Evolutionary conservation across 768 basidiomycete genomes (phyloP), one percentile per base, ranked within the genome.

Genomic region (Amanita rubescens): DNA sequence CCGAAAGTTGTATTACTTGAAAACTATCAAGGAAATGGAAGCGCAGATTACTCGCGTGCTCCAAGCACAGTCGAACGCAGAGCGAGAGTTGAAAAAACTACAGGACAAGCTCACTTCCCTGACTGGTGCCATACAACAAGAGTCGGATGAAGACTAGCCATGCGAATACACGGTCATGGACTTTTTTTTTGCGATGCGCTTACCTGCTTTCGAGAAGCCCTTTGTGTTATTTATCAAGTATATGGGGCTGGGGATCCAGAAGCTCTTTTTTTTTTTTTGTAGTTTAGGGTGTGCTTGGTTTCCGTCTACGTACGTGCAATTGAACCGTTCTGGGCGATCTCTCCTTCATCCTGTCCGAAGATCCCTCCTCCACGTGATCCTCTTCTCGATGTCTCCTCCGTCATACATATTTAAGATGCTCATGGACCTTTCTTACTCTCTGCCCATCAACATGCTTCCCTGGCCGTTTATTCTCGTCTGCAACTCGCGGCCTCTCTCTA

Each of bases 401-500:
- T 24, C 39, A n/a, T 39, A 39, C 24, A 37, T 50, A 50, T 8
- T 15, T 50, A 10, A 50, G 12, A 50, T 38, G 22, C 49, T n/a
- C 17, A 8, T 0, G 5, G 6, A 8, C n/a, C 27, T 33, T 17
- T 43, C 51, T 51, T 41, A 22, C 5, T 11, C 5, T 25, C 3
- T 12, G 15, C 9, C 30, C 34, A n/a, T 14, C 33, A 47, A 25
- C 46, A 54, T 60, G 59, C 38, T 55, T 42, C 58, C 65, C 8
- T 66, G 62, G 38, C 79, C 77, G 0, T 82, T 82, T 60, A 62
- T 77, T 57, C 68, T 84, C 53, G 68, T 82, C 45, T 25, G 76
- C 79, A 5, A 79, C 78, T 15, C 72, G 81, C 15, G 81, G 82
- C 4, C 69, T 83, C 20, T 78, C 78, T 6, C 70, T 79, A 25